Base-by-base conservation (phyloP, 2,329 filamentous ascomycete genomes). In the Aaosphaeria arxii region DNA sequence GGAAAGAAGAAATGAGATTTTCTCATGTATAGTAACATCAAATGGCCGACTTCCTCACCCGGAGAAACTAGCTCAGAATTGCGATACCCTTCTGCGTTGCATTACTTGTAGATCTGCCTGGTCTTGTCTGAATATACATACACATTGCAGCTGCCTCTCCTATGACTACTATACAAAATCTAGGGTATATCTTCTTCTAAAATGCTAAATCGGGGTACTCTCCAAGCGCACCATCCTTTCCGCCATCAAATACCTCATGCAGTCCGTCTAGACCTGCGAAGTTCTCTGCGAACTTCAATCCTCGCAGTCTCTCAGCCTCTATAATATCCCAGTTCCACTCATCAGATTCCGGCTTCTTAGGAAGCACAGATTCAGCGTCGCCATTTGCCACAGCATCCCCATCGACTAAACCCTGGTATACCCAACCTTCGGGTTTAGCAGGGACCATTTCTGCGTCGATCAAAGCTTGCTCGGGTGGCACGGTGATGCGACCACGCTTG, bases 381-480 rank as follows among this genome's bases (percentile, higher is more conserved):
- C 30, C 49, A 32, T 57, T 49, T 5, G 30, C 40, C n/a, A 40
- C 36, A 7, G 45, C 46, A 11, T 47, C 38, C 9, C 42, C 55
- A 7, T 46, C 53, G 3, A 39, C 49, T 2, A 39, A 9, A n/a
- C 39, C 47, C 1, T 49, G 52, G 39, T 62, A 68, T 1, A 62
- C 55, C 64, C 64, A 67, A 2, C 85, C 86, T 7, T 80, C 84
- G 0, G 90, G 89, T 42, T 85, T 79, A 48, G 80, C 74, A 0
- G 94, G 94, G 44, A 97, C 74, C 65, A 96, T 75, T 1, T 85
- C 84, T 43, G 86, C 86, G 33, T 85, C 81, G 40, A 81, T 77
- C 29, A 97, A 76, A 6, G 92, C 77, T 42, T 88, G 77, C 57
- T 91, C 87, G 0, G 94, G 91, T 55, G 91, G 84, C 4, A 97